phyloP scores from a whole-genome alignment of 345 rosid species.

The Salix koriyanagi region DNA sequence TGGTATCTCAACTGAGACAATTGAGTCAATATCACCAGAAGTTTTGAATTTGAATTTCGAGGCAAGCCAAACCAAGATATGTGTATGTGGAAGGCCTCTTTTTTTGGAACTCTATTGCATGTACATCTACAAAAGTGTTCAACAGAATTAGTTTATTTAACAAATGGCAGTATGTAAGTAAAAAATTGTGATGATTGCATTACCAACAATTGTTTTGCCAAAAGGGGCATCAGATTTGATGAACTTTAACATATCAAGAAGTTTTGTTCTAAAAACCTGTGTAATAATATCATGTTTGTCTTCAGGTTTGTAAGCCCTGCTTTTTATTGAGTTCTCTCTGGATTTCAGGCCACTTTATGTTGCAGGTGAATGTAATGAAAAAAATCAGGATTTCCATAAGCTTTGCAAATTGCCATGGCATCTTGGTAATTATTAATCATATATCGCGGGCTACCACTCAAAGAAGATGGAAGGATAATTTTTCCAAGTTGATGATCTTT shows the following conservation, averaged over 20 bases:
- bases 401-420: neutral
- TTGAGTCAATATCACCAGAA: neutral
- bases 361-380: neutral
- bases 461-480: neutral
- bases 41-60: rapidly evolving
- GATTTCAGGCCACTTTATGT: too few species aligned
- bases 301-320: too few species aligned
- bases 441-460: neutral
- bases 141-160: too few species aligned
- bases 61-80: neutral
- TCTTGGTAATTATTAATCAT: neutral
- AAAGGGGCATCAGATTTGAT: too few species aligned
- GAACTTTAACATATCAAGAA: too few species aligned
- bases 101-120: neutral
- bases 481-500: neutral
- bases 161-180: too few species aligned
- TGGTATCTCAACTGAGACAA: neutral
- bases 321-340: too few species aligned
- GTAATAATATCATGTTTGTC: too few species aligned
- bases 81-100: neutral
- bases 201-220: neutral
- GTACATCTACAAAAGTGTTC: neutral
- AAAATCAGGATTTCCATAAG: neutral
- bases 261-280: too few species aligned
- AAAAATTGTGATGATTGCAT: neutral